Evolutionary conservation across 257 asterid genomes (phyloP).

Genomic region (Fraxinus quadrangulata): DNA sequence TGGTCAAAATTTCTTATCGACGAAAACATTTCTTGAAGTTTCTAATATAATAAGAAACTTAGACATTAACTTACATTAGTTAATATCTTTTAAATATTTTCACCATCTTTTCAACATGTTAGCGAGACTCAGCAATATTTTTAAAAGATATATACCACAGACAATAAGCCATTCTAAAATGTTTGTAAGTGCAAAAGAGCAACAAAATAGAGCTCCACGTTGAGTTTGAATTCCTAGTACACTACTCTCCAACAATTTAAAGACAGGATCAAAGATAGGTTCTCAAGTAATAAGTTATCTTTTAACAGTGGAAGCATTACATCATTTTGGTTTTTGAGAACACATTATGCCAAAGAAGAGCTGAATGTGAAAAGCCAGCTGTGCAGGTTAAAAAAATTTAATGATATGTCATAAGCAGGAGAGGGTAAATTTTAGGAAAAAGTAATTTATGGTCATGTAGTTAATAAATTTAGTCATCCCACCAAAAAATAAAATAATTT

Average conservation of each 20-base stretch:
- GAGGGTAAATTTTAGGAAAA: neutral
- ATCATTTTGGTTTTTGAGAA: neutral
- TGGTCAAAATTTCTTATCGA: neutral
- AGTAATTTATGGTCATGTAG: neutral
- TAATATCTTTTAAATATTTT: neutral
- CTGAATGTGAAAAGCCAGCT: neutral
- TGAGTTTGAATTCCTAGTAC: neutral
- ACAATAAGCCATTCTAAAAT: conserved; percentile 12
- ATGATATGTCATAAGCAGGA: neutral
- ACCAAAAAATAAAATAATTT: neutral
- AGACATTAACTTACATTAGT: too few species aligned
- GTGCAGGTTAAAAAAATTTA: neutral
- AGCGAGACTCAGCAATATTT: neutral
- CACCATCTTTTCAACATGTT: neutral
- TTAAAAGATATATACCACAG: neutral
- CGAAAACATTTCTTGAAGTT: neutral
- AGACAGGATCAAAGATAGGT: neutral
- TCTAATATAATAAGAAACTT: neutral
- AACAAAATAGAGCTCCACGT: neutral
- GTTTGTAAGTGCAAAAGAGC: neutral
- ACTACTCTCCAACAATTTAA: neutral
- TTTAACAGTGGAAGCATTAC: neutral
- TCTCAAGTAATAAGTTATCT: neutral
- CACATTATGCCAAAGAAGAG: conserved; percentile 4
- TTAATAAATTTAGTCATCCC: neutral